Base-by-base conservation (phyloP, 768 basidiomycete genomes). In the Butyriboletus loyo region DNA sequence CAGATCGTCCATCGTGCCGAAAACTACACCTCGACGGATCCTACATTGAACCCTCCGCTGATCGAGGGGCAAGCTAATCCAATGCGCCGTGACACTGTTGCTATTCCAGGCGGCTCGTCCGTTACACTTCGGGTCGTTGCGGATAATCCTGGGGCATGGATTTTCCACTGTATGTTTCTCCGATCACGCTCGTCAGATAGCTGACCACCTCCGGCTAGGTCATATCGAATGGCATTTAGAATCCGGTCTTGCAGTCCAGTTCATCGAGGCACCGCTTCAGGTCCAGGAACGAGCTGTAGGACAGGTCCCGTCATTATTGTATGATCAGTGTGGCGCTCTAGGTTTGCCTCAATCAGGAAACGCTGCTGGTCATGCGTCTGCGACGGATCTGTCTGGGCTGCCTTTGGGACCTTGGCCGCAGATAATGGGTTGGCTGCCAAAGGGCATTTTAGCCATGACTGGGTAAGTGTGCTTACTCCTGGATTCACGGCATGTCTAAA, bases 101-200 rank as follows among this genome's bases (percentile, higher is more conserved):
- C 84, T 51, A 82, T 97, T 46, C 87, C 89, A 4, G 77, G 83
- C 4, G 77, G 77, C 53, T 70, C 79, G 19, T 84, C 84, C 4
- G 87, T 80, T 11, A 89, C 88, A 0, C 72, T 99, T 40, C 83
- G 92, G 21, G 70, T 94, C 61, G 73, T 86, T 42, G 91, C 92
- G 1, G 90, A 98, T 67, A 98, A 98, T 71, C 96, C 96, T 1
- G 96, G 96, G 11, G 85, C 80, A 8, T 95, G 92, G 89, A 69
- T 92, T 57, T 80, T 92, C 66, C 89, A 91, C 67, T 92, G 85
- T 86, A 63, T 49, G 85, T 74, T 30, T 44, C 61, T 35, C 30
- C 14, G 41, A 44, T 32, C 30, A 30, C 25, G 39, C 17, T 51
- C 41, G 21, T 24, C 37, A 17, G 34, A 40, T 22, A 5, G 10